Evolutionary conservation across 805 yeast genomes (phyloP).

Genomic region (Wickerhamiella qilinensis): DNA sequence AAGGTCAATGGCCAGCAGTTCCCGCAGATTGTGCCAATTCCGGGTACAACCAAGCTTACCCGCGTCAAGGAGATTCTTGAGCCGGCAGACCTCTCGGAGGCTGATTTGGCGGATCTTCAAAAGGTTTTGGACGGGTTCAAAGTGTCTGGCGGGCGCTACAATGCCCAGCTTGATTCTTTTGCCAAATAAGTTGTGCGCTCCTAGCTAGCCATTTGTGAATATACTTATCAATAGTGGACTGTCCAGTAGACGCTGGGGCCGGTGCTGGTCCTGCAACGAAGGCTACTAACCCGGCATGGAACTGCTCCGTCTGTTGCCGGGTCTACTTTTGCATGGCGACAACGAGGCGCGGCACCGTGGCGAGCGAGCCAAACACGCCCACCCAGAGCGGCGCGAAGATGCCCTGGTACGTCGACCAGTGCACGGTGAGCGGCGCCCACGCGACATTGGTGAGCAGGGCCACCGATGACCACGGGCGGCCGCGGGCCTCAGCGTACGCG

Average conservation of each 20-base stretch:
- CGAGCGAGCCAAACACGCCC: constrained; percentile 25
- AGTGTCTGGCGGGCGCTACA: not conserved
- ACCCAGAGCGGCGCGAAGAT: constrained; percentile 19
- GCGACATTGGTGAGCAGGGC: constrained; percentile 22
- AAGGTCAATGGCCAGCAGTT: constrained; percentile 17
- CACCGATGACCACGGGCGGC: constrained; percentile 9
- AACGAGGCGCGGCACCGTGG: constrained; percentile 13
- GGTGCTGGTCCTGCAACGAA: too few species aligned
- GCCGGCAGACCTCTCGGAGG: constrained; percentile 30
- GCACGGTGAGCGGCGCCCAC: constrained; percentile 27
- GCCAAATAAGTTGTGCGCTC: not conserved
- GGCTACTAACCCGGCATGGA: too few species aligned
- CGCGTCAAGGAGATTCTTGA: constrained; percentile 49
- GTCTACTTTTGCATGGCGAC: too few species aligned
- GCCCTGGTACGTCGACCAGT: constrained; percentile 27
- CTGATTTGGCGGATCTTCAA: constrained; percentile 39
- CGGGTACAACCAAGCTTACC: constrained; percentile 47
- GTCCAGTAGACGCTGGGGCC: too few species aligned
- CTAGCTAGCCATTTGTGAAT: too few species aligned
- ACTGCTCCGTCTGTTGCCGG: too few species aligned
- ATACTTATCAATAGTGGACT: too few species aligned
- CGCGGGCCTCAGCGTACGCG: constrained; percentile 10
- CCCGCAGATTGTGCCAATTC: constrained; percentile 59
- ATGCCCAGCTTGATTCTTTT: not conserved
- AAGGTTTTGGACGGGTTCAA: constrained; percentile 20